phyloP scores from a whole-genome alignment of 2,329 filamentous ascomycete genomes.

The Huntiella bhutanensis region DNA sequence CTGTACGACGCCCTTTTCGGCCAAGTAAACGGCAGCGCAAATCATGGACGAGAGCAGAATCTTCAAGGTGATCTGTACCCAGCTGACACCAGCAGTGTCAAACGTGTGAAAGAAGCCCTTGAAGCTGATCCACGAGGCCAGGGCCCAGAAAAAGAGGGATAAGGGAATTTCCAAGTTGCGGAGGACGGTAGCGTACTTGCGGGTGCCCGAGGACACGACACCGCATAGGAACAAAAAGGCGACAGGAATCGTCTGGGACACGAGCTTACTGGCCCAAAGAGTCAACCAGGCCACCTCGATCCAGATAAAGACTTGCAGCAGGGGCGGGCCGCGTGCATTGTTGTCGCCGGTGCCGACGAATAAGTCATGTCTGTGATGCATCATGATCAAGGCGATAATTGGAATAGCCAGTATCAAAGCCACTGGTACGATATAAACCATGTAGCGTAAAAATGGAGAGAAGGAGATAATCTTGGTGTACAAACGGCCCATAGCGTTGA shows the following conservation, averaged over 20 bases:
- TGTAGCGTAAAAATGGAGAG: slow-evolving; percentile 44
- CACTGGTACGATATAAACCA: slow-evolving; percentile 48
- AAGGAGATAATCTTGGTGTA: slow-evolving; percentile 46
- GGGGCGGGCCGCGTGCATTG: slow-evolving; percentile 23
- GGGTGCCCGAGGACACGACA: slow-evolving; percentile 48
- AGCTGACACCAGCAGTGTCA: slow-evolving; percentile 22
- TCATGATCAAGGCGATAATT: slow-evolving; percentile 34
- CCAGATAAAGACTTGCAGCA: slow-evolving; percentile 49
- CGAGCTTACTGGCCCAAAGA: slow-evolving; percentile 48
- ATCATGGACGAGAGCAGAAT: slow-evolving; percentile 50
- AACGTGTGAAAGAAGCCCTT: slow-evolving; percentile 28
- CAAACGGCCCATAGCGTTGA: slow-evolving; percentile 47
- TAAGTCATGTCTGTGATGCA: slow-evolving; percentile 22
- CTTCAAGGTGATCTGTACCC: slow-evolving; percentile 40
- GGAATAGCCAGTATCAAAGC: slow-evolving; percentile 42
- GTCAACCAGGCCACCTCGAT: slow-evolving; percentile 49
- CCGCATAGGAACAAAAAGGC: slow-evolving; percentile 52
- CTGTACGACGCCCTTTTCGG: slow-evolving; percentile 63
- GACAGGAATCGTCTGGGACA: slow-evolving; percentile 39
- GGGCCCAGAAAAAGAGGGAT: slow-evolving; percentile 49
- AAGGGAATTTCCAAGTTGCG: slow-evolving; percentile 45
- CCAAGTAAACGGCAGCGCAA: slow-evolving; percentile 50
- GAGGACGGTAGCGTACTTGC: slow-evolving; percentile 51
- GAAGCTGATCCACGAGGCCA: slow-evolving; percentile 44
- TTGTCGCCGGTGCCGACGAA: slow-evolving; percentile 19